phyloP scores from a whole-genome alignment of 805 yeast genomes.

The Saccharomycopsis sp. region DNA sequence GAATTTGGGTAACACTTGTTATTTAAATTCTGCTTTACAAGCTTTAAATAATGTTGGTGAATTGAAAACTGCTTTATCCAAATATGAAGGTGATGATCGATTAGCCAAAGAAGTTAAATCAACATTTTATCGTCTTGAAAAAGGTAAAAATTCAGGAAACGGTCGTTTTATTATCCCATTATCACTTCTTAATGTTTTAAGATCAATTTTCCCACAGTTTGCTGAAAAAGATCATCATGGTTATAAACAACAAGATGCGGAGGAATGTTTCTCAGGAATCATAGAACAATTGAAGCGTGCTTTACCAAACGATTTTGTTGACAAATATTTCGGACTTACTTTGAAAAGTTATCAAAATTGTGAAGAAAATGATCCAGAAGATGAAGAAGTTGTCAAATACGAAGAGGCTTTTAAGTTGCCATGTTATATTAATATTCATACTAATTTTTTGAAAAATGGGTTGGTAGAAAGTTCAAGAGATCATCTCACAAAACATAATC shows the following conservation, averaged over 20 bases:
- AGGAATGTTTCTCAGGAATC: conserved; percentile 84
- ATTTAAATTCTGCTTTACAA: conserved; percentile 80
- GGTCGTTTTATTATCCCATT: conserved; percentile 54
- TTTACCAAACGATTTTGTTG: conserved; percentile 38
- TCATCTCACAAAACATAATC: conserved; percentile 66
- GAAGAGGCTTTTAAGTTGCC: conserved; percentile 63
- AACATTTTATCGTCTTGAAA: conserved; percentile 30
- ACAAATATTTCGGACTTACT: conserved; percentile 51
- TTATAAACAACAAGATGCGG: conserved; percentile 98
- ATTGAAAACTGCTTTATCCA: conserved; percentile 51
- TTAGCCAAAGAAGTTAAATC: conserved; percentile 39
- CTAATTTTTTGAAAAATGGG: conserved; percentile 86
- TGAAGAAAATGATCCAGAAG: conserved; percentile 41
- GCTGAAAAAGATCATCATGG: conserved; percentile 56
- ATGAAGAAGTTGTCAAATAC: conserved; percentile 32
- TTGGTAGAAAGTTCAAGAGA: conserved; percentile 65
- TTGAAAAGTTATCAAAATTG: conserved; percentile 59
- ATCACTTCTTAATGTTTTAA: conserved; percentile 51
- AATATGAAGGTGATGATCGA: conserved; percentile 39
- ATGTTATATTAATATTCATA: conserved; percentile 79
- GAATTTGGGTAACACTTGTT: conserved; percentile 94
- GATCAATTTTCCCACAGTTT: conserved; percentile 77
- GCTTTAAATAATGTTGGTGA: conserved; percentile 83
- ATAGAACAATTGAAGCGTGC: conserved; percentile 39
- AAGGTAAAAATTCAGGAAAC: conserved; percentile 24